phyloP scores from a whole-genome alignment of 2,329 filamentous ascomycete species.

The Coniochaeta ligniaria region DNA sequence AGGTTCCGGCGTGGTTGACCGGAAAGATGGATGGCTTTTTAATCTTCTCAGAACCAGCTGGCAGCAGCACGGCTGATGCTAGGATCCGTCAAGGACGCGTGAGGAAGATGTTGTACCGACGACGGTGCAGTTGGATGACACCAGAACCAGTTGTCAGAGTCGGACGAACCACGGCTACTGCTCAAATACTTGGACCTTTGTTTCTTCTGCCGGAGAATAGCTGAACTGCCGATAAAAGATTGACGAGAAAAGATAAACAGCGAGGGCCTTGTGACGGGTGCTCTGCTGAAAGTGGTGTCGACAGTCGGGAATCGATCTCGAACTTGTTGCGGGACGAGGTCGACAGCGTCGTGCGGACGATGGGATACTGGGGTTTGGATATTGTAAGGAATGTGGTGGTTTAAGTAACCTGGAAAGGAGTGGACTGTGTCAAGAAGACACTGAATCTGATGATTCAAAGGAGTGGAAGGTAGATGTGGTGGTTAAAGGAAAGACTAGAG shows the following conservation, averaged over 20 bases:
- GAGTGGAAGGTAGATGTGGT: not conserved
- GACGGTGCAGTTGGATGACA: not conserved
- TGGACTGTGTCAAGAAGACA: constrained; percentile 11
- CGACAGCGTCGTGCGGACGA: constrained; percentile 9
- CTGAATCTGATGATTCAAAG: constrained; percentile 1
- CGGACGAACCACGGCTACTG: not conserved
- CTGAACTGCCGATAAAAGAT: constrained; percentile 7
- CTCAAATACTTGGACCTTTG: not conserved
- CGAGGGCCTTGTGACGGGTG: constrained; percentile 4
- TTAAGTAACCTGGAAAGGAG: constrained; percentile 13
- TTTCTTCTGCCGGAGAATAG: not conserved
- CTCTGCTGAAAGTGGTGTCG: not conserved
- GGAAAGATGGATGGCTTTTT: constrained; percentile 8
- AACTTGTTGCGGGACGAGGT: not conserved
- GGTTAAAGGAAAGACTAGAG: not conserved
- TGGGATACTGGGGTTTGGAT: not conserved
- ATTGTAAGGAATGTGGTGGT: constrained; percentile 1
- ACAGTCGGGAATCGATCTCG: not conserved
- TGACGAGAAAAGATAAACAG: constrained; percentile 9
- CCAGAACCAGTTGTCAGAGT: not conserved
- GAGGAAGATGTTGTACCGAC: constrained; percentile 10
- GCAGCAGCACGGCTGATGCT: constrained; percentile 19
- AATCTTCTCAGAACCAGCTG: constrained; percentile 17
- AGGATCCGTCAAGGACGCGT: constrained; percentile 20
- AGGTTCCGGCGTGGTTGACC: not conserved